These are phyloP conservation scores for Botrytis pseudocinerea DNA, from an alignment of 2,329 filamentous ascomycete genomes.

Conservation along the genomic window DNA sequence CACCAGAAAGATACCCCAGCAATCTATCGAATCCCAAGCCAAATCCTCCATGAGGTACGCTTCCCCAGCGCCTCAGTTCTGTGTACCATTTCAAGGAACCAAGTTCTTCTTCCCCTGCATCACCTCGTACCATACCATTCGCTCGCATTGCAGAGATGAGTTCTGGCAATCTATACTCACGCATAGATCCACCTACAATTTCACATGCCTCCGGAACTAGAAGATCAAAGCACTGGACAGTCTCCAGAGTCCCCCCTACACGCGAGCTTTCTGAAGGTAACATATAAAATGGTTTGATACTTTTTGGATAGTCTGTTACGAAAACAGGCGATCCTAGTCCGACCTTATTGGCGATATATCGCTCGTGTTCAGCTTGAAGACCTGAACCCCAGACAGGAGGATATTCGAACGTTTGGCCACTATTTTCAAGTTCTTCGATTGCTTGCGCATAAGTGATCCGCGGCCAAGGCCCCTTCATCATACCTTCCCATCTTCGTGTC, in stretches of 20 bases:
- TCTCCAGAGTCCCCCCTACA: constrained; percentile 39
- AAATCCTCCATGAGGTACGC: constrained; percentile 71
- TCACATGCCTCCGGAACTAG: constrained; percentile 69
- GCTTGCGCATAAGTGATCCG: constrained; percentile 82
- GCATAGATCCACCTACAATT: constrained; percentile 68
- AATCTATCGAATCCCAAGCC: constrained; percentile 71
- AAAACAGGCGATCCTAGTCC: constrained; percentile 67
- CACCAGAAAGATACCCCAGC: constrained; percentile 64
- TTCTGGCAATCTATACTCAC: constrained; percentile 62
- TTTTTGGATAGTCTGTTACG: constrained; percentile 87
- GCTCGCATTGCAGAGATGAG: constrained; percentile 61
- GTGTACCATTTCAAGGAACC: constrained; percentile 67
- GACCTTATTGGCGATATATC: constrained; percentile 71
- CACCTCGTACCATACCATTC: constrained; percentile 51
- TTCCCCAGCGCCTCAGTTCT: constrained; percentile 68
- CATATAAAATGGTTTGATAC: constrained; percentile 94
- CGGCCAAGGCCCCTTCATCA: constrained; percentile 66
- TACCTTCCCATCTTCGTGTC: constrained; percentile 68
- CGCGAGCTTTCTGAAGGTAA: constrained; percentile 48
- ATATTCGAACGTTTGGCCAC: constrained; percentile 63
- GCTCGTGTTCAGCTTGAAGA: constrained; percentile 90
- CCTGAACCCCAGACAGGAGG: constrained; percentile 70
- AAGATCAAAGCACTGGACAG: constrained; percentile 72
- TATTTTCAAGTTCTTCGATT: constrained; percentile 64
- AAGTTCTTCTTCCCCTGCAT: constrained; percentile 40